Evolutionary conservation across 768 basidiomycete genomes (phyloP).

Genomic region (Tricholoma sp.): DNA sequence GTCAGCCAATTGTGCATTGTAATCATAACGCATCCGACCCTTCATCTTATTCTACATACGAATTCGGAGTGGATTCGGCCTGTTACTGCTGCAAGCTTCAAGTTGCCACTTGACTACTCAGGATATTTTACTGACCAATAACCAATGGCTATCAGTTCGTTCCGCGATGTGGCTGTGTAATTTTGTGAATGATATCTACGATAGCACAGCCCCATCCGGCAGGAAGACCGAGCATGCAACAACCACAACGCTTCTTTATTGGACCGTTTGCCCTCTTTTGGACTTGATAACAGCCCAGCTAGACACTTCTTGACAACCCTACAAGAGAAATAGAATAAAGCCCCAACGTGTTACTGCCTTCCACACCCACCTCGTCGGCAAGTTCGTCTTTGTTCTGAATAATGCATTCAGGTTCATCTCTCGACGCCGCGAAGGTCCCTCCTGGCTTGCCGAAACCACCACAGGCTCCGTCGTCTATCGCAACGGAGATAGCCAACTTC

Average conservation of each 20-base stretch:
- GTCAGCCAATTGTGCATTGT: constrained; percentile 1
- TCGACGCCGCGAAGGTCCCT: constrained; percentile 1
- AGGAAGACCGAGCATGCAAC: constrained; percentile 19
- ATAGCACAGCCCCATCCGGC: constrained; percentile 2
- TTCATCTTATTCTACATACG: not conserved
- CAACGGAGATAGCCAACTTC: constrained; percentile 34
- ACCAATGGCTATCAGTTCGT: too few species aligned
- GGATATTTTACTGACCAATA: too few species aligned
- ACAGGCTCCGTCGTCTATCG: constrained; percentile 9
- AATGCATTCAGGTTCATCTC: not conserved
- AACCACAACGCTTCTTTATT: constrained; percentile 14
- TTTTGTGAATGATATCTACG: not conserved
- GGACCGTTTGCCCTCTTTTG: constrained; percentile 4
- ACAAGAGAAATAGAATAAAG: not conserved
- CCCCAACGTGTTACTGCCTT: not conserved
- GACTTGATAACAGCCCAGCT: constrained; percentile 8
- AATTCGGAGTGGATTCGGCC: too few species aligned
- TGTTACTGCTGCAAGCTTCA: too few species aligned
- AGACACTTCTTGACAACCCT: not conserved
- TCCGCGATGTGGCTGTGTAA: not conserved
- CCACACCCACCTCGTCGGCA: not conserved
- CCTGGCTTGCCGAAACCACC: constrained; percentile 4
- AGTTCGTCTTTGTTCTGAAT: not conserved
- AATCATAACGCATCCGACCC: not conserved
- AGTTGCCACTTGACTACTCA: too few species aligned